Evolutionary conservation across 257 asterid species (phyloP), one percentile per base, ranked within the genome.

Genomic region (Cynanchum wilfordii): DNA sequence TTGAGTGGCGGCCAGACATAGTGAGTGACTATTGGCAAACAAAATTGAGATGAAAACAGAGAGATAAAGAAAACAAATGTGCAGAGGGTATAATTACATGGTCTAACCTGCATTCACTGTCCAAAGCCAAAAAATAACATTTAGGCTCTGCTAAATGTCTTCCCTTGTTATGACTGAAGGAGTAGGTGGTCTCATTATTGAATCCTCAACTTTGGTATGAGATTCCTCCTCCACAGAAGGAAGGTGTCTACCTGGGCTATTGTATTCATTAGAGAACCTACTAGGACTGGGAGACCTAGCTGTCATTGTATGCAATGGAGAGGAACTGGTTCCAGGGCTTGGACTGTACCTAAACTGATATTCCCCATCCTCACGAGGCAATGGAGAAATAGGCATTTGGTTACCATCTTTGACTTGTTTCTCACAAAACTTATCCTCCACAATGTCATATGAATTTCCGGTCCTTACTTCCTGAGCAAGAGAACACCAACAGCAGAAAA

Each of bases 391-490:
- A 2, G 86, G 78, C 76, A 74, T 22, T 47, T 66, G 69, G 30
- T 62, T 74, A 24, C 40, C 50, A 6, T 72, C 79, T 64, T 68
- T 73, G 27, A 11, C 86, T 68, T 56, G 77, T 77, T 85, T 85
- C 85, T 20, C 69, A 59, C 54, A 87, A 74, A 92, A 84, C 52
- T 86, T 90, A 77, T 92, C 89, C 75, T 92, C 96, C 69, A 87
- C 88, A 15, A 87, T 79, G 55, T 90, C 95, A 25, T 92, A 90
- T 2, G 93, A 42, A 29, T 89, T 90, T 68, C 97, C 98, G 0
- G 98, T 92, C 75, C 98, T 82, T 51, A 87, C 97, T 77, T 92
- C 98, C 82, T 92, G 98, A 64, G 97, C 94, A 42, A 90, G 80
- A 60, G 96, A 63, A 76, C 98, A 92, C 96, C 97, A 92, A 69